Percentiles rank a stretch among this genome's conserved stretches.
Evolutionary conservation across 2,329 filamentous ascomycete species (phyloP).

Genomic region (Chrysoporthe puriensis): DNA sequence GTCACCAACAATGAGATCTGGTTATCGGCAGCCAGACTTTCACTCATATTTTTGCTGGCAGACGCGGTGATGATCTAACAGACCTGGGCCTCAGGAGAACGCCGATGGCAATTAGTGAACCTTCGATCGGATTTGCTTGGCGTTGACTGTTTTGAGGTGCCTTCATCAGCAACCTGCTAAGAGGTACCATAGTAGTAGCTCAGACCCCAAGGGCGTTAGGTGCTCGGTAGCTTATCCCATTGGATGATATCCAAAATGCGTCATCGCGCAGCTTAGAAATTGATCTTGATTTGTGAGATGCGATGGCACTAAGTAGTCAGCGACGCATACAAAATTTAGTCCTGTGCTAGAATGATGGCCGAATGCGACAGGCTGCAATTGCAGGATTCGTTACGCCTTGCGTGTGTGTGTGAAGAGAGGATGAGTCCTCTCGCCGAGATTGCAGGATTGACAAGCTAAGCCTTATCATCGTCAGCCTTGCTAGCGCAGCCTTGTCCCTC

Average conservation of each 20-base stretch:
- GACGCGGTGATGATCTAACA: not conserved
- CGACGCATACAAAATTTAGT: not conserved
- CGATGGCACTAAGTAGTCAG: not conserved
- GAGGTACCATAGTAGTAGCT: not conserved
- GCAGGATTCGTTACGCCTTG: not conserved
- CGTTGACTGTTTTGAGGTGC: constrained; percentile 12
- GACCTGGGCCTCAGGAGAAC: not conserved
- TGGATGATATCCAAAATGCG: constrained; percentile 14
- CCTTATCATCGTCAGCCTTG: not conserved
- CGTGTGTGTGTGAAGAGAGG: too few species aligned
- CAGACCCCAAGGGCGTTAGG: not conserved
- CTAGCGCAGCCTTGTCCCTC: not conserved
- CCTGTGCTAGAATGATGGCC: not conserved
- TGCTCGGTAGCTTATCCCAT: not conserved
- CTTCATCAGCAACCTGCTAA: constrained; percentile 20
- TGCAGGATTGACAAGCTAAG: not conserved
- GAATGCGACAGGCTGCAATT: not conserved
- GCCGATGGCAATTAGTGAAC: constrained; percentile 19
- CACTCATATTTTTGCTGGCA: not conserved
- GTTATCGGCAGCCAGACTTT: constrained; percentile 5
- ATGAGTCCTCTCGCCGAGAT: too few species aligned
- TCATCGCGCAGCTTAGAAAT: constrained; percentile 24
- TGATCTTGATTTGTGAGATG: constrained; percentile 6
- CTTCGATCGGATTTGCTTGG: constrained; percentile 8
- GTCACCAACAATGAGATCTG: not conserved